Evolutionary conservation across 202 grass and related monocot species (phyloP), one percentile per base, ranked within the genome.

Genomic region (Carex sylvatica): DNA sequence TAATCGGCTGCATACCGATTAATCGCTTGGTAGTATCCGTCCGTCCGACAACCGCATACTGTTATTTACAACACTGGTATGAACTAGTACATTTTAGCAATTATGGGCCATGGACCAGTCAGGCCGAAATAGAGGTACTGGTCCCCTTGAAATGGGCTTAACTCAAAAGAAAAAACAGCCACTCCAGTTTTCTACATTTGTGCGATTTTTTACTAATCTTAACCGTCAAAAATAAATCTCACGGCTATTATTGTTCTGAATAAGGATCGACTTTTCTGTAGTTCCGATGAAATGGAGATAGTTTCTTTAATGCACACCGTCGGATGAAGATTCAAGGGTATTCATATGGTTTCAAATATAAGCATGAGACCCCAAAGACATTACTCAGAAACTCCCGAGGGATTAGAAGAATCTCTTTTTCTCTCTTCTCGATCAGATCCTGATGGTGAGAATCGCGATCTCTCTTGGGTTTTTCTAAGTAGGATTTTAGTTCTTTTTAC

Each of bases 351-450:
- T 15, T 69, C 0, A 69, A 69, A 40, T 69, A 40, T n/a, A 74
- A 9, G 47, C 19, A 8, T 19, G 71, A 52, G 19, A 52, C 4
- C 46, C 23, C 46, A 28, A 15, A 54, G 24, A 56, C 26, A 24
- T 61, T 1, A 18, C 14, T 52, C 12, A 8, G 49, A 18, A 20
- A 10, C 13, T 11, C 36, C 36, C 35, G 22, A 33, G 23, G 22
- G 18, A 70, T 23, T 23, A 0, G 16, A 42, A 16, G 11, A 19
- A 11, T 56, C 18, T 28, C 42, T 54, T 26, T 16, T 8, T 4
- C 44, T 30, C 7, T 58, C 52, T 12, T 58, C 73, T 58, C 73
- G 73, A 77, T 77, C 80, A 69, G 80, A 82, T 82, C 80, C 42
- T 33, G 63, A 82, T 82, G 80, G 80, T 82, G 19, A 82, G 61